Base-by-base conservation (phyloP, 2,329 filamentous ascomycete species). In the Tolypocladium guangdongense region DNA sequence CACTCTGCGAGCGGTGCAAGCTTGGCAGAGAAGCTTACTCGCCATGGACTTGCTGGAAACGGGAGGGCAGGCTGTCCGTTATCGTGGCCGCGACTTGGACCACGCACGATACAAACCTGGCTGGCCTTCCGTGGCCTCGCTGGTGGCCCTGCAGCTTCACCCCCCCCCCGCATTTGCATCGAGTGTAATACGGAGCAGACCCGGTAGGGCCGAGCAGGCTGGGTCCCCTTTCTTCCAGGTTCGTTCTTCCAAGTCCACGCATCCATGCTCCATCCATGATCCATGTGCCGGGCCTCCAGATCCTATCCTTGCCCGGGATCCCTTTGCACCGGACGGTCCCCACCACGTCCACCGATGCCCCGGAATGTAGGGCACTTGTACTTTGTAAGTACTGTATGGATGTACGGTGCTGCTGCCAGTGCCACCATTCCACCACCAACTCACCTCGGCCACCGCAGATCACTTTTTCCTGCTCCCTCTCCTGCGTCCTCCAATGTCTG, bases 141-240 rank as follows among this genome's bases (percentile, higher is more conserved):
- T 3, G 22, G 18, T 18, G 22, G 8, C 14, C 30, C 22, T 27
- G 41, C 14, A 7, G 18, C 41, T 18, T 7, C 30, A 27, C 10
- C 22, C 41, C 39, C 33, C 30, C 50, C 51, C 43, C 51, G 35
- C 41, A 46, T 48, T 48, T 22, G 51, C 51, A 47, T 52, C 51
- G 35, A 52, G 41, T 4, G 33, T 33, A 37, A 7, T n/a, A n/a
- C n/a, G n/a, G n/a, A n/a, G n/a, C n/a, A n/a, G n/a, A 18, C 33
- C 33, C 7, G 35, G 20, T 5, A 18, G 16, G 35, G 48, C 7
- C 20, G n/a, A 30, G 12, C 18, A 43, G 12, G 32, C 33, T n/a
- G 24, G 12, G 22, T 3, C 4, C 2, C 33, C 35, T 27, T 36
- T 24, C 39, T 22, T 36, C 14, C 14, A 30, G 24, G 14, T 6